Evolutionary conservation across 2,329 filamentous ascomycete species (phyloP).

Genomic region (Colletotrichum liriopes): DNA sequence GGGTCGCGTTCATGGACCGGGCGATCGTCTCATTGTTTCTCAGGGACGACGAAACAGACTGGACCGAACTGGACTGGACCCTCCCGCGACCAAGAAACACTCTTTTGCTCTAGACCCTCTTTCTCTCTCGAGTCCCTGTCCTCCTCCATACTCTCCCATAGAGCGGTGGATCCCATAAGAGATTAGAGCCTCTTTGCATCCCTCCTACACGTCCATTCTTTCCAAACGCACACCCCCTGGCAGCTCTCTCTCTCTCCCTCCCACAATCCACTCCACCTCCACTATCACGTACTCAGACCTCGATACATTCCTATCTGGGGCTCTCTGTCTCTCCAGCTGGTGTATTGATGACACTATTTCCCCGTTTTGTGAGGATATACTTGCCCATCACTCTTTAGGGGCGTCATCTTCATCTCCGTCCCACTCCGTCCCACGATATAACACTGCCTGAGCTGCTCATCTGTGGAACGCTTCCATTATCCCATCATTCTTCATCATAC

Average conservation of each 20-base stretch:
- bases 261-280: slow-evolving; percentile 36
- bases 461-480: slow-evolving; percentile 45
- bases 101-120: slow-evolving; percentile 14
- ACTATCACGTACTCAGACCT: slow-evolving; percentile 44
- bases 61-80: slow-evolving; percentile 38
- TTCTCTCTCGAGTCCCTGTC: slow-evolving; percentile 3
- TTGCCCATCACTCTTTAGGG: slow-evolving; percentile 36
- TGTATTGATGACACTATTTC: slow-evolving; percentile 44
- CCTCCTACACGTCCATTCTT: slow-evolving; percentile 36
- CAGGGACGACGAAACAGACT: slow-evolving; percentile 45
- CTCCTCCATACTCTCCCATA: background rate
- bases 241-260: slow-evolving; percentile 21
- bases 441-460: slow-evolving; percentile 58
- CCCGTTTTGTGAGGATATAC: slow-evolving; percentile 42
- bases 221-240: slow-evolving; percentile 31
- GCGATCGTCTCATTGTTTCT: slow-evolving; percentile 44
- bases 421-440: slow-evolving; percentile 59
- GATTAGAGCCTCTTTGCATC: slow-evolving; percentile 42
- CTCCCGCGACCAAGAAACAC: slow-evolving; percentile 32
- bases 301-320: slow-evolving; percentile 54
- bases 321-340: slow-evolving; percentile 54
- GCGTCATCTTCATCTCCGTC: slow-evolving; percentile 50
- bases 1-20: slow-evolving; percentile 42
- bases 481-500: slow-evolving; percentile 44
- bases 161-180: slow-evolving; percentile 33